phyloP scores from a whole-genome alignment of 106 monocot species.

The Xerophyta viscosa region DNA sequence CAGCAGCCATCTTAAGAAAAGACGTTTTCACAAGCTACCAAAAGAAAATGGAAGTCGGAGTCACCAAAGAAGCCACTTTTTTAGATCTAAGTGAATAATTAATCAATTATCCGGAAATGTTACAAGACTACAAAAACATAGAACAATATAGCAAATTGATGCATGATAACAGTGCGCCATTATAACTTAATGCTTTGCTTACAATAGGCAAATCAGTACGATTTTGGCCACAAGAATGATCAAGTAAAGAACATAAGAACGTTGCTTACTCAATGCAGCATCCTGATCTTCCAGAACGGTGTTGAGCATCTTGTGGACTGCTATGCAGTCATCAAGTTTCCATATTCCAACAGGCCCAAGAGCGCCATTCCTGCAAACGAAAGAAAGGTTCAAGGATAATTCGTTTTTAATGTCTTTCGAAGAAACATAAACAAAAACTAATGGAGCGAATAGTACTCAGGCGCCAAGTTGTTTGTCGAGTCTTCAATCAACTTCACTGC shows the following conservation, averaged over 20 bases:
- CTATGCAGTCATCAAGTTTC: constrained; percentile 63
- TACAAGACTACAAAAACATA: no score
- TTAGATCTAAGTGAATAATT: background rate
- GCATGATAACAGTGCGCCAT: no score
- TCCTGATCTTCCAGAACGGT: constrained; percentile 45
- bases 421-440: background rate
- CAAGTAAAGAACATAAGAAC: no score
- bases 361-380: constrained; percentile 29
- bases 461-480: constrained; percentile 32
- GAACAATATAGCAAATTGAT: no score
- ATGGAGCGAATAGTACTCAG: constrained; percentile 14
- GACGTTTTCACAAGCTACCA: no score
- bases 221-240: no score
- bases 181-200: no score
- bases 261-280: constrained; percentile 67
- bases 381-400: background rate
- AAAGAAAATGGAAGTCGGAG: background rate
- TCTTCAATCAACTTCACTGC: constrained; percentile 84
- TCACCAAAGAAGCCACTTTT: background rate
- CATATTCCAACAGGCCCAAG: constrained; percentile 52
- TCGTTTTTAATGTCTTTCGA: background rate
- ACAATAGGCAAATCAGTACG: no score
- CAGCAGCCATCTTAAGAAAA: background rate
- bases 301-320: constrained; percentile 69
- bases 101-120: no score